Evolutionary conservation across 176 grass and related monocot genomes (phyloP).

Genomic region (Zea mays): DNA sequence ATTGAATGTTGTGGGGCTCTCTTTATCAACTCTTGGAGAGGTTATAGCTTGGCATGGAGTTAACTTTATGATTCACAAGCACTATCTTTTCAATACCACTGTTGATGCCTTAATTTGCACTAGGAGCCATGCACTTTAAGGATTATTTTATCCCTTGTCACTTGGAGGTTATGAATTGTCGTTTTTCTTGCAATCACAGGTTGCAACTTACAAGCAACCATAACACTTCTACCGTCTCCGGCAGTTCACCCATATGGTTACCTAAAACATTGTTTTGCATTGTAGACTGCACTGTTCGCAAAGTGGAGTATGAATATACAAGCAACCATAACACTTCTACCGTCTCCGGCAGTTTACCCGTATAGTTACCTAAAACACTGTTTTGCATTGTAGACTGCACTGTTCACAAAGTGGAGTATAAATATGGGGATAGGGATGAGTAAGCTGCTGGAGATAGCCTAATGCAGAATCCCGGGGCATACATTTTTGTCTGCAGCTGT

Average conservation of each 20-base stretch:
- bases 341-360: too few species aligned
- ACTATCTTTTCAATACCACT: neutral
- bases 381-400: too few species aligned
- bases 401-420: too few species aligned
- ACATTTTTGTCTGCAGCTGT: neutral
- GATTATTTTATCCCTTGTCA: neutral
- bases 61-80: constrained; percentile 22
- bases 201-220: constrained; percentile 14
- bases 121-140: neutral
- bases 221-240: neutral
- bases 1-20: neutral
- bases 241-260: too few species aligned
- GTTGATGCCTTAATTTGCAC: neutral
- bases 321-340: neutral
- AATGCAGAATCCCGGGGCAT: neutral
- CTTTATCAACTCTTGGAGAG: constrained; percentile 11
- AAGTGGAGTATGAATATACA: neutral
- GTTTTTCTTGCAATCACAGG: constrained; percentile 7
- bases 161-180: neutral
- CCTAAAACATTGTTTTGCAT: too few species aligned
- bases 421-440: too few species aligned
- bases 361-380: too few species aligned
- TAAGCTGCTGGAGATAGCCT: neutral
- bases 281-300: too few species aligned
- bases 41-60: neutral